Conservation (phyloP, 2,329 filamentous ascomycete species). For the Paramyrothecium sp. region DNA sequence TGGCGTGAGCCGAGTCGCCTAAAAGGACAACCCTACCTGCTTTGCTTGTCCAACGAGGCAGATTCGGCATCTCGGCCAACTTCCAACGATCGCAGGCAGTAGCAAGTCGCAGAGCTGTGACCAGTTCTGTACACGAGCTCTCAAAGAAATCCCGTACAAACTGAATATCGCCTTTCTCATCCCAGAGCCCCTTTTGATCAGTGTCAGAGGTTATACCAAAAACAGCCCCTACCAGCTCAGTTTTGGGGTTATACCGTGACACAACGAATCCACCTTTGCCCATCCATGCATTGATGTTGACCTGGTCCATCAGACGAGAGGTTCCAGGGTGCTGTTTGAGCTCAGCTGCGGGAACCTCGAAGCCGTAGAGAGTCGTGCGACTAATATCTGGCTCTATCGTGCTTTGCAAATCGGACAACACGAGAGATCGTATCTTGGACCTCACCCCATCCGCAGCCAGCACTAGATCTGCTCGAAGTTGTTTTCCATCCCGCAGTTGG, state of each 20-base stretch:
- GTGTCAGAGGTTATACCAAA: constrained; percentile 15
- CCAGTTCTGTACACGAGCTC: constrained; percentile 10
- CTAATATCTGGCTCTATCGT: constrained; percentile 12
- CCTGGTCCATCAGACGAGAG: constrained; percentile 11
- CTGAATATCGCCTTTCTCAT: constrained; percentile 18
- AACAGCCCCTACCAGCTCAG: constrained; percentile 5
- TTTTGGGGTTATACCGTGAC: constrained; percentile 13
- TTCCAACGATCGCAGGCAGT: constrained; percentile 16
- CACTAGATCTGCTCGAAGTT: constrained; percentile 1
- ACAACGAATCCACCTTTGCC: constrained; percentile 12
- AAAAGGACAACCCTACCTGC: constrained; percentile 12
- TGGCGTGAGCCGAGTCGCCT: constrained; percentile 15
- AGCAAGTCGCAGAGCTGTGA: constrained; percentile 8
- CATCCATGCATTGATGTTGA: constrained; percentile 16
- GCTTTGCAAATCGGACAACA: constrained; percentile 7
- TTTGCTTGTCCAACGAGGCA: constrained; percentile 16
- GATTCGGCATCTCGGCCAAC: constrained; percentile 16
- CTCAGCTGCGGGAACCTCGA: constrained; percentile 5
- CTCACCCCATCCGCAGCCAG: constrained; percentile 9
- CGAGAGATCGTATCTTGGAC: constrained; percentile 4
- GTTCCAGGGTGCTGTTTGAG: constrained; percentile 3
- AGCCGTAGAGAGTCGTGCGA: constrained; percentile 14
- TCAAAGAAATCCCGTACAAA: constrained; percentile 13
- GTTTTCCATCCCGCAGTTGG: constrained; percentile 3
- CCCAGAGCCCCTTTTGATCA: constrained; percentile 18